Evolutionary conservation across 805 yeast genomes (phyloP), one percentile per base, ranked within the genome.

Genomic region (Suhomyces kilbournensis): DNA sequence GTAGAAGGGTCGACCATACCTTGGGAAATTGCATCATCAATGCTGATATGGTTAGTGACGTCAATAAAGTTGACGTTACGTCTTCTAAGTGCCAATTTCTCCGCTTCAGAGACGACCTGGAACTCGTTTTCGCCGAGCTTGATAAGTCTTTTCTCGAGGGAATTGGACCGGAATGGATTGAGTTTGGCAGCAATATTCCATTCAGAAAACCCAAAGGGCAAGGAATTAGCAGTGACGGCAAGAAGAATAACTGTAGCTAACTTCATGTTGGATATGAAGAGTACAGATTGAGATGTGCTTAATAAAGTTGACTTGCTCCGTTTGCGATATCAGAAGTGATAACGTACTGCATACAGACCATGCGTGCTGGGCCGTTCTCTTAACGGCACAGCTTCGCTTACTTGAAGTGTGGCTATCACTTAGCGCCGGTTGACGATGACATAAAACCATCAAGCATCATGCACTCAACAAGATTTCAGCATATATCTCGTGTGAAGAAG

Each of bases 41-140:
- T 61, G 15, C 71, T 63, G n/a, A 75, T 57, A n/a, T 62, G 65
- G 51, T 74, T 73, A 8, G 93, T 85, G 30, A 86, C 76, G 68
- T 87, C 93, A 56, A 88, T 80, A 63, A 85, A 87, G 23, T 72
- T 77, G 32, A 75, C 66, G 48, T 85, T 84, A 38, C 72, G 64
- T 48, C 80, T 65, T 51, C 59, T 66, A 51, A 72, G 63, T 4
- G 56, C 49, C 51, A 69, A 57, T 55, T 76, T 77, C 9, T 68
- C 72, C 7, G 55, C 52, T 54, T 77, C 81, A 10, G 69, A 56
- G n/a, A 71, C 71, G 2, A 72, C 44, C 47, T 59, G 58, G 53
- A 56, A 74, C 4, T 65, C 58, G 22, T 59, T 55, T 7, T 76
- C 74, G 1, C 75, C 72, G 17, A 67, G 52, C 58, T 75, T 75